Conservation (phyloP, 2,329 filamentous ascomycete genomes). For the Aciculosporium take region DNA sequence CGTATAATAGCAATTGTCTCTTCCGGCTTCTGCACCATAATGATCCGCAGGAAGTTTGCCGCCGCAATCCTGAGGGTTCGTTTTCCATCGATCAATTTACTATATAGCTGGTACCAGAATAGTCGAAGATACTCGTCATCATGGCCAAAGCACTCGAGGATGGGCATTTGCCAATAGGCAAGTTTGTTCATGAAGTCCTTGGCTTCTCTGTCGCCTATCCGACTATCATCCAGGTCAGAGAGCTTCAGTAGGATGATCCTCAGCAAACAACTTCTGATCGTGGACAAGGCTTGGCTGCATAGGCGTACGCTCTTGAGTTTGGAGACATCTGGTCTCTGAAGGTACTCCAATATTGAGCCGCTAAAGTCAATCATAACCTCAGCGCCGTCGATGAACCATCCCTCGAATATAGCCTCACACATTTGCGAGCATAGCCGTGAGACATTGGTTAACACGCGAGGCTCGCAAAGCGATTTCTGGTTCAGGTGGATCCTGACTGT, state of each 20-base stretch:
- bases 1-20: conserved; percentile 64
- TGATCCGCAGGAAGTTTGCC: conserved; percentile 76
- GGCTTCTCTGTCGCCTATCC: conserved; percentile 45
- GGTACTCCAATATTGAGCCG: conserved; percentile 72
- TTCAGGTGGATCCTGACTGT: conserved; percentile 56
- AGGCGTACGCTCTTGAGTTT: conserved; percentile 77
- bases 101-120: conserved; percentile 86
- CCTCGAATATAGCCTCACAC: conserved; percentile 83
- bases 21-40: conserved; percentile 83
- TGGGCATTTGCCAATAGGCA: conserved; percentile 88
- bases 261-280: conserved; percentile 64
- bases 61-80: conserved; percentile 57
- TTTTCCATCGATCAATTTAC: conserved; percentile 63
- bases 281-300: conserved; percentile 68
- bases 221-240: conserved; percentile 62
- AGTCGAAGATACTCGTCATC: conserved; percentile 75
- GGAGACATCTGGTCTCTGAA: conserved; percentile 73
- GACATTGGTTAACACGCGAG: conserved; percentile 74
- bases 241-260: conserved; percentile 66
- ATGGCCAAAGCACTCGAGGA: conserved; percentile 61
- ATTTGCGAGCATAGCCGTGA: conserved; percentile 68
- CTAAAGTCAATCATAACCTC: conserved; percentile 74
- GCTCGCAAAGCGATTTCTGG: conserved; percentile 61
- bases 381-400: conserved; percentile 87
- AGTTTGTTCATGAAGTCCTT: conserved; percentile 69